Conservation (phyloP, 2,329 filamentous ascomycete genomes). For the Paradendryphiella salina region DNA sequence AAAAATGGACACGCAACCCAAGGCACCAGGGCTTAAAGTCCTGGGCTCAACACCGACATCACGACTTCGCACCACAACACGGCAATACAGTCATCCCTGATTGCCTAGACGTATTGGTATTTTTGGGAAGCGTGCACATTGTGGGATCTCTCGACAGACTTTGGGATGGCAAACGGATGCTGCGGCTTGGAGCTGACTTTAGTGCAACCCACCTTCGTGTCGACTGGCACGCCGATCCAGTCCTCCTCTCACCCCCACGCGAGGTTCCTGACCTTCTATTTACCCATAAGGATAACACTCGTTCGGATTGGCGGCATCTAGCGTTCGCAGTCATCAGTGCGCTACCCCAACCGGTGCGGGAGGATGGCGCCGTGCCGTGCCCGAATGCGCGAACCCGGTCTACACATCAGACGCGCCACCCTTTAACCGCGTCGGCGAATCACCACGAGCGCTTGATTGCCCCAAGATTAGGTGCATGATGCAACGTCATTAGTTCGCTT, state of each 20-base stretch:
- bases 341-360: slow-evolving; percentile 6
- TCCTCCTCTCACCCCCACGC: not conserved
- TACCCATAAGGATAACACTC: not conserved
- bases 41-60: not conserved
- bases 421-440: slow-evolving; percentile 20
- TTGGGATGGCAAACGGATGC: no score
- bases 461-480: slow-evolving; percentile 23
- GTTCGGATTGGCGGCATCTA: not conserved
- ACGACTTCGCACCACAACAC: not conserved
- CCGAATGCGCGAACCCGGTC: slow-evolving; percentile 11
- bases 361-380: slow-evolving; percentile 8
- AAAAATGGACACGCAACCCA: slow-evolving; percentile 8
- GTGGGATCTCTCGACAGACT: no score
- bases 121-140: no score
- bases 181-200: no score
- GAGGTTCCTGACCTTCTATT: no score
- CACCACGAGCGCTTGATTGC: slow-evolving; percentile 22
- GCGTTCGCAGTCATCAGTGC: slow-evolving; percentile 5
- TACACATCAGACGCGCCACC: slow-evolving; percentile 28
- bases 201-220: not conserved
- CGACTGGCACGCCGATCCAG: not conserved
- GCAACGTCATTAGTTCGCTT: slow-evolving; percentile 10
- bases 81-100: not conserved
- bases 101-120: no score
- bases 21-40: not conserved